Evolutionary conservation across 129 eudicot genomes (phyloP).

Genomic region (Flaveria trinervia): DNA sequence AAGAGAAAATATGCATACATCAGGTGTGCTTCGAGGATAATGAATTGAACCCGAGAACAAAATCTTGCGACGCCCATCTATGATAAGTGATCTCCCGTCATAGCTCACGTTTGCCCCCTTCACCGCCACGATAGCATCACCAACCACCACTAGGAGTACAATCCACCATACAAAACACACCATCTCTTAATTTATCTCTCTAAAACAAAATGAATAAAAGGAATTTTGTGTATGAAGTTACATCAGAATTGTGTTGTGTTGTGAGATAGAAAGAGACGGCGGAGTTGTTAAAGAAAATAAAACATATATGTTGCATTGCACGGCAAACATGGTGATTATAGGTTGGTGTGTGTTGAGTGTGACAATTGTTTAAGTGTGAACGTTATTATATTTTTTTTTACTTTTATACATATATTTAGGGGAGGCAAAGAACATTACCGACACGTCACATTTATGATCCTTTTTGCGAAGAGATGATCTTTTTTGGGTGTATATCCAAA

Average conservation of each 20-base stretch:
- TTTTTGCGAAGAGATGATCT: not conserved
- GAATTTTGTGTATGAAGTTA: constrained; percentile 7
- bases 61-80: constrained; percentile 60
- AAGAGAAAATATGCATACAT: constrained; percentile 44
- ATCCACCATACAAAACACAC: constrained; percentile 43
- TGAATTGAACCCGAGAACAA: constrained; percentile 91
- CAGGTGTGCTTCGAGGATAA: constrained; percentile 94
- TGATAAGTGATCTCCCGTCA: constrained; percentile 78
- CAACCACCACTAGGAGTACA: constrained; percentile 31
- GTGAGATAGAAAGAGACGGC: constrained; percentile 39
- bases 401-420: no score
- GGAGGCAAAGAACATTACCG: constrained; percentile 14
- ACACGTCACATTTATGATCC: constrained; percentile 30
- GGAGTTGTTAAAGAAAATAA: constrained; percentile 38
- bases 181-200: constrained; percentile 26
- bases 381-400: not conserved
- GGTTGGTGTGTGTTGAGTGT: constrained; percentile 36
- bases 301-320: constrained; percentile 45
- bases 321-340: constrained; percentile 45
- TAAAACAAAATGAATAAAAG: constrained; percentile 3
- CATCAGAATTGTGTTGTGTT: constrained; percentile 12
- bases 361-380: constrained; percentile 33
- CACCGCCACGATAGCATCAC: constrained; percentile 18
- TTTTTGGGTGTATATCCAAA: not conserved
- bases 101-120: constrained; percentile 54